Evolutionary conservation across 768 basidiomycete species (phyloP).

Genomic region (Chalciporus piperatus): DNA sequence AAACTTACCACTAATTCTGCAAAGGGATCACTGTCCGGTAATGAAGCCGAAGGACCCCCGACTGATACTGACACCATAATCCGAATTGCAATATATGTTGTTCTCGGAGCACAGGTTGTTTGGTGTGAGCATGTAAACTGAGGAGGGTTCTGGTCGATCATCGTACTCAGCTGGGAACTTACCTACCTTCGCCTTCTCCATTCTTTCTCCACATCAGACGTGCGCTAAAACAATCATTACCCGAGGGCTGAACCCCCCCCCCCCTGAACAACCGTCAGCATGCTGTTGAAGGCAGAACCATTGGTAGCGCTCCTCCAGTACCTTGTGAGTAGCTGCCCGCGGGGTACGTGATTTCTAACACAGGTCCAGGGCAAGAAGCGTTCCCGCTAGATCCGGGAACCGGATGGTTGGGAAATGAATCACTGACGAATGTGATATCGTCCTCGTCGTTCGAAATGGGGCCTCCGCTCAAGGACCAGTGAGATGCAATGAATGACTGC

Average conservation of each 20-base stretch:
- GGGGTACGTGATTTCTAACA: constrained; percentile 63
- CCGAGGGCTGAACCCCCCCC: constrained; percentile 60
- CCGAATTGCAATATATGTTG: constrained; percentile 63
- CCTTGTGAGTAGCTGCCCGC: constrained; percentile 55
- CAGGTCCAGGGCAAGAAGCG: constrained; percentile 29
- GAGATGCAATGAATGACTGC: constrained; percentile 46
- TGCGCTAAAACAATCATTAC: constrained; percentile 68
- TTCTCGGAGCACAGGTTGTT: constrained; percentile 55
- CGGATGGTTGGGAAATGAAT: constrained; percentile 59
- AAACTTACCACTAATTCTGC: not conserved
- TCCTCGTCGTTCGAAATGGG: constrained; percentile 54
- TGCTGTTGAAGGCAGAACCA: constrained; percentile 55
- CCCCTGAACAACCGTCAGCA: constrained; percentile 72
- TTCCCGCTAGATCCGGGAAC: constrained; percentile 32
- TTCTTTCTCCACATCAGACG: constrained; percentile 73
- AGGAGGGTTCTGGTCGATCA: constrained; percentile 2
- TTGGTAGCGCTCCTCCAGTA: constrained; percentile 60
- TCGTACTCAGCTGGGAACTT: not conserved
- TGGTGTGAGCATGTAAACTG: constrained; percentile 73
- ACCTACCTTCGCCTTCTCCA: constrained; percentile 68
- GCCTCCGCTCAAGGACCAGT: constrained; percentile 63
- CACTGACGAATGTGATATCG: constrained; percentile 60
- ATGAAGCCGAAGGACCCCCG: constrained; percentile 58
- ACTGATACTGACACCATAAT: constrained; percentile 60
- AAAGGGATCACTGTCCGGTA: constrained; percentile 48